Percentiles rank a stretch among this genome's conserved stretches.
These are phyloP conservation scores for Chlorella sp. DNA, from an alignment of 139 green algal species.

Conservation along the genomic window DNA sequence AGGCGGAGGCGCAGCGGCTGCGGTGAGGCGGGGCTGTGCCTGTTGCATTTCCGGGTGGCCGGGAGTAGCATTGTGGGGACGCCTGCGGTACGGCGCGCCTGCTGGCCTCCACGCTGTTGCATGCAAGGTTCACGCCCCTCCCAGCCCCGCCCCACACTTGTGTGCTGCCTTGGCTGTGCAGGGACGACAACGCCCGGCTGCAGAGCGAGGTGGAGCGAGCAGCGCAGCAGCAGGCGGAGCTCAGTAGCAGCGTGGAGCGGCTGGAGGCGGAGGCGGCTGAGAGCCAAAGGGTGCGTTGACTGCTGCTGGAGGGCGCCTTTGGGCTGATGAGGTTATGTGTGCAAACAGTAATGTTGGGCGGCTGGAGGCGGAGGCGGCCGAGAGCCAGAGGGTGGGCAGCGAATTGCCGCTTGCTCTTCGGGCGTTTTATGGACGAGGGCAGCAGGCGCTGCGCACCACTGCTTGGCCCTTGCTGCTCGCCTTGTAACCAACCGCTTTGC, in stretches of 20 bases:
- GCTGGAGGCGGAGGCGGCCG: slow-evolving; percentile 16
- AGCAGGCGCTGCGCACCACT: too few relatives aligned
- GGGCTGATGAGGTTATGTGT: too few relatives aligned
- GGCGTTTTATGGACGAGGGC: too few relatives aligned
- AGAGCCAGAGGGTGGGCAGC: background rate
- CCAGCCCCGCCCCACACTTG: background rate
- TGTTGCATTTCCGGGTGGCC: background rate
- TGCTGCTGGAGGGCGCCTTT: too few relatives aligned
- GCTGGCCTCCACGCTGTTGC: background rate
- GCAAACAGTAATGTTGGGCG: slow-evolving; percentile 14
- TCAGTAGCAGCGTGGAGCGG: slow-evolving; percentile 50
- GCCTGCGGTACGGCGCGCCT: too few relatives aligned
- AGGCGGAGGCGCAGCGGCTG: slow-evolving; percentile 8
- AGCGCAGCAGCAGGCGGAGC: slow-evolving; percentile 53
- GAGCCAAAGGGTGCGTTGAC: background rate
- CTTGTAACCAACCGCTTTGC: too few relatives aligned
- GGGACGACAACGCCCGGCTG: slow-evolving; percentile 30
- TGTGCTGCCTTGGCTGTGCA: background rate
- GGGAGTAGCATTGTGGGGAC: too few relatives aligned
- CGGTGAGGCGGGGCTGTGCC: background rate
- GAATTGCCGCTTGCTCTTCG: too few relatives aligned
- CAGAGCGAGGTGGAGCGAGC: slow-evolving; percentile 30
- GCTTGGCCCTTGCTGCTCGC: too few relatives aligned
- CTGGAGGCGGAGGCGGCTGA: slow-evolving; percentile 19
- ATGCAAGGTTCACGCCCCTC: background rate